These are phyloP conservation scores for Starmerella cellae DNA, from an alignment of 805 yeast genomes.

Conservation along the genomic window DNA sequence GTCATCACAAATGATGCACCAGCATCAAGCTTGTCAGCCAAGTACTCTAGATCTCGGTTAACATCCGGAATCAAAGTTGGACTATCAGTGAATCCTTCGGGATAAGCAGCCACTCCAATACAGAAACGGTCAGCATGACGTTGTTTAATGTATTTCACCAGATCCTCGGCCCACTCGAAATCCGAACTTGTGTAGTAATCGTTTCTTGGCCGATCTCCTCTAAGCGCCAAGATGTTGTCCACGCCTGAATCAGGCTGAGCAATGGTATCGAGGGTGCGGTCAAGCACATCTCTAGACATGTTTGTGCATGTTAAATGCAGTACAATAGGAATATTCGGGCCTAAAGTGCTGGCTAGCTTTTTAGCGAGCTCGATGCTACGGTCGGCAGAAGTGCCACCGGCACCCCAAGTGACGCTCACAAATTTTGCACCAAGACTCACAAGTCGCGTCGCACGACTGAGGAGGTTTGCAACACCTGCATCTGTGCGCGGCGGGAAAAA, in stretches of 20 bases:
- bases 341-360: conserved; percentile 55
- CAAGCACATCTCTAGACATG: conserved; percentile 63
- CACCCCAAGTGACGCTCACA: conserved; percentile 96
- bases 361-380: conserved; percentile 76
- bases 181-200: conserved; percentile 36
- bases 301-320: conserved; percentile 94
- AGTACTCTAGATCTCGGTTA: conserved; percentile 56
- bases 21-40: conserved; percentile 75
- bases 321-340: conserved; percentile 64
- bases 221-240: conserved; percentile 73
- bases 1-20: conserved; percentile 93
- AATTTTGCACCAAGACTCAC: conserved; percentile 76
- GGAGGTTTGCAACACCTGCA: conserved; percentile 64
- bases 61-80: conserved; percentile 57
- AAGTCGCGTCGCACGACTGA: conserved; percentile 81
- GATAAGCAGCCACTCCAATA: conserved; percentile 94
- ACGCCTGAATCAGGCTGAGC: conserved; percentile 68
- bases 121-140: conserved; percentile 72
- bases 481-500: conserved; percentile 93
- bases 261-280: conserved; percentile 46
- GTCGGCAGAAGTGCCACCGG: conserved; percentile 87
- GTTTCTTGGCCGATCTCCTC: conserved; percentile 88
- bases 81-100: conserved; percentile 94
- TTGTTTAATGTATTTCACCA: conserved; percentile 60
- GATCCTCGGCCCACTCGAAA: conserved; percentile 51